Evolutionary conservation across 2,329 filamentous ascomycete species (phyloP), one percentile per base, ranked within the genome.

Genomic region (Rachicladosporium sp.): DNA sequence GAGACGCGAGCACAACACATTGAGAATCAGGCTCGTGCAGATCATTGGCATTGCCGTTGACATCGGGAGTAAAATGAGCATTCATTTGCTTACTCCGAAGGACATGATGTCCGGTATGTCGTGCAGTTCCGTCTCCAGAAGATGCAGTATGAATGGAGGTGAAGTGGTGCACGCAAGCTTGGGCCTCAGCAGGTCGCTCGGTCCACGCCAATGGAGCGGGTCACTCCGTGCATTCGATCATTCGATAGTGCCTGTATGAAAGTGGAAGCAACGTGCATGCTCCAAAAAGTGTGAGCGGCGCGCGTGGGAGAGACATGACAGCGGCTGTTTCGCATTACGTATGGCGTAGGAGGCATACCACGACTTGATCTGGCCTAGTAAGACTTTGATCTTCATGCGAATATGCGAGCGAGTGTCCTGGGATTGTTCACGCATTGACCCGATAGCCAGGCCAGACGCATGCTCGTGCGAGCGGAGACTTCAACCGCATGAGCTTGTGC

Each of bases 71-170:
- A 35, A 40, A 36, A 41, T 21, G 36, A 38, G 35, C 27, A 48
- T 30, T 9, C 30, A 35, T 33, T 29, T 30, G 39, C 37, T 38
- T 34, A 31, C 32, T 32, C 38, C 35, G 35, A 35, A 37, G 31
- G 36, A 21, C 37, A 54, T 54, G 53, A 52, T 43, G 51, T 53
- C 50, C 53, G 50, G 44, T 45, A 38, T 43, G 48, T 45, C 45
- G 45, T 46, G 45, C 44, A 21, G 44, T 33, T 27, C 23, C 23
- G 23, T 7, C 7, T 8, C 23, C 23, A 27, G 7, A 34, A 44
- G 38, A 32, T 40, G 42, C 37, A 33, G 30, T 41, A 40, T 40
- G 43, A 37, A 42, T 34, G 36, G 34, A 42, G 12, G 42, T 38
- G 40, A 41, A 43, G 39, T 41, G 13, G 39, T 37, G 33, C 36